These are phyloP conservation scores for Eucalyptus grandis DNA, from an alignment of 345 rosid species.

Conservation along the genomic window DNA sequence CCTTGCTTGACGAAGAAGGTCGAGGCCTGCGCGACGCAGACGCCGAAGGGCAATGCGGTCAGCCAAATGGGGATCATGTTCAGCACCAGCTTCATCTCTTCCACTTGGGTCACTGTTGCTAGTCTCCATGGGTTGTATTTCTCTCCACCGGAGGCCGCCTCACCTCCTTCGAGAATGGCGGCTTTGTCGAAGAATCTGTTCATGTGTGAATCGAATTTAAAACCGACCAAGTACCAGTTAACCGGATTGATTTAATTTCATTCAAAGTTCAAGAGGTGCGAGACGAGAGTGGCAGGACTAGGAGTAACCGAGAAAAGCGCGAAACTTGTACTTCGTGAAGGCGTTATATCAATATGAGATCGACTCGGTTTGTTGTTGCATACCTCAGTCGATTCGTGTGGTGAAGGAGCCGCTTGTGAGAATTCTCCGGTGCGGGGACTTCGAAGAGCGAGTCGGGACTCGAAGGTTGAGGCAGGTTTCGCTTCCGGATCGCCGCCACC, in stretches of 20 bases:
- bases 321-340: not conserved
- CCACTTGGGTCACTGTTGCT: slow-evolving; percentile 16
- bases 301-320: not conserved
- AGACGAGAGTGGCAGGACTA: not conserved
- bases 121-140: slow-evolving; percentile 3
- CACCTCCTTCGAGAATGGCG: slow-evolving; percentile 1
- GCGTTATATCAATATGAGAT: not conserved
- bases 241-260: not conserved
- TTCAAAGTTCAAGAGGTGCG: not conserved
- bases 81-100: slow-evolving; percentile 24
- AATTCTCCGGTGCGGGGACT: not conserved
- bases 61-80: slow-evolving; percentile 17
- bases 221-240: not conserved
- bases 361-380: not conserved
- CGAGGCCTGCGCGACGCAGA: slow-evolving; percentile 3
- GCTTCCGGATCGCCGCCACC: slow-evolving; percentile 24
- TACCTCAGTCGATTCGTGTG: slow-evolving; percentile 30
- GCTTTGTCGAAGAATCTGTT: slow-evolving; percentile 20
- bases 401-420: slow-evolving; percentile 12
- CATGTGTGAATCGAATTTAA: not conserved
- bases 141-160: not conserved
- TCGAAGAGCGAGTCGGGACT: slow-evolving; percentile 8
- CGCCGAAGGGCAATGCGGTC: not conserved
- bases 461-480: slow-evolving; percentile 13
- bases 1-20: slow-evolving; percentile 22